These are phyloP conservation scores for Cyclotella cryptica DNA, from an alignment of 108 stramenopile genomes.

Conservation along the genomic window DNA sequence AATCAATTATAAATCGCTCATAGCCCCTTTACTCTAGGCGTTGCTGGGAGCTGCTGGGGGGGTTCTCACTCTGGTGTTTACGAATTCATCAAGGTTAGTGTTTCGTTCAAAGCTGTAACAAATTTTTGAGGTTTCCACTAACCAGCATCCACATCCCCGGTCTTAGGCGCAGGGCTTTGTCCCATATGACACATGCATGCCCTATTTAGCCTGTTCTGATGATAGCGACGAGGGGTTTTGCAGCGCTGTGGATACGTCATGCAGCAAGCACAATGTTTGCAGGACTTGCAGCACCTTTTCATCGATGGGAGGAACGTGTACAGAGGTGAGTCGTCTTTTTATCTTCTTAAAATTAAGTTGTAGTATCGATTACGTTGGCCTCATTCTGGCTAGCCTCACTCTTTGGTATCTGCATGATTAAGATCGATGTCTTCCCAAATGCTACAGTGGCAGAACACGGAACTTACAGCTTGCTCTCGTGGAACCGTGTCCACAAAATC, in stretches of 20 bases:
- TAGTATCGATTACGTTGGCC: too few species aligned
- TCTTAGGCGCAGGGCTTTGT: slow-evolving; percentile 49
- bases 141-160: not conserved
- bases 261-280: slow-evolving; percentile 73
- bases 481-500: slow-evolving; percentile 66
- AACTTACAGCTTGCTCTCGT: slow-evolving; percentile 57
- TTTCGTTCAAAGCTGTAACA: not conserved
- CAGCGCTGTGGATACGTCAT: slow-evolving; percentile 69
- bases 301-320: slow-evolving; percentile 39
- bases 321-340: slow-evolving; percentile 8
- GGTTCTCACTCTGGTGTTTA: slow-evolving; percentile 63
- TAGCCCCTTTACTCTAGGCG: not conserved
- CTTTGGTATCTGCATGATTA: not conserved
- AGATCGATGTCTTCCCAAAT: slow-evolving; percentile 78
- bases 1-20: too few species aligned
- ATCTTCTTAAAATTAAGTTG: too few species aligned
- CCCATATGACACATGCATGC: slow-evolving; percentile 86
- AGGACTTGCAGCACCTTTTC: slow-evolving; percentile 69
- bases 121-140: not conserved
- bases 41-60: slow-evolving; percentile 75
- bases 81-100: slow-evolving; percentile 32
- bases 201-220: slow-evolving; percentile 83
- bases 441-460: slow-evolving; percentile 93
- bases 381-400: not conserved
- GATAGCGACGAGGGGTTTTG: slow-evolving; percentile 85